Conservation (phyloP, 495 filamentous ascomycete species). For the Hypoxylon lienhwacheense region DNA sequence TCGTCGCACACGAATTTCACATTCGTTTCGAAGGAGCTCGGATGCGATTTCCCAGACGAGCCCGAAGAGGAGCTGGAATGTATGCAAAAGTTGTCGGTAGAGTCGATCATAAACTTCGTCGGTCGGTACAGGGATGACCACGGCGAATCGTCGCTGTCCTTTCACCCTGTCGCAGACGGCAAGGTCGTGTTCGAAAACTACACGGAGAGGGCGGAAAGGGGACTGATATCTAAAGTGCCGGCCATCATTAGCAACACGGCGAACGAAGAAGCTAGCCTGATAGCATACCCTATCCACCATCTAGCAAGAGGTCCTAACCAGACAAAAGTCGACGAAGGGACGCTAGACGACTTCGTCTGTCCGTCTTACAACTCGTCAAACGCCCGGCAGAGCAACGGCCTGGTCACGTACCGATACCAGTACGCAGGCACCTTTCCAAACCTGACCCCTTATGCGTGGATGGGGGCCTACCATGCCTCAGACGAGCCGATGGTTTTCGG, state of each 20-base stretch:
- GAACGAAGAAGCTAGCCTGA: constrained; percentile 46
- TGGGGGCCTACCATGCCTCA: constrained; percentile 56
- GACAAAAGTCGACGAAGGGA: constrained; percentile 38
- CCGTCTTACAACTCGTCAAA: constrained; percentile 43
- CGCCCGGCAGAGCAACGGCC: constrained; percentile 19
- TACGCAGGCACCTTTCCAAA: constrained; percentile 54
- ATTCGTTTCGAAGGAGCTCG: constrained; percentile 44
- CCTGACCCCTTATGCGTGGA: constrained; percentile 46
- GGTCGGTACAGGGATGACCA: constrained; percentile 44
- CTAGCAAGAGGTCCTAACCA: constrained; percentile 40
- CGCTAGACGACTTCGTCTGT: constrained; percentile 40
- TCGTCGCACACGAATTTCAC: constrained; percentile 47
- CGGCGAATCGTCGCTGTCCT: constrained; percentile 41
- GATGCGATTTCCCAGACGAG: constrained; percentile 44
- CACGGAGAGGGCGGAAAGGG: constrained; percentile 35
- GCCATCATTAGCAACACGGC: constrained; percentile 47
- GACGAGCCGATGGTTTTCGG: constrained; percentile 54
- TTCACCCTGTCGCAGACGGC: constrained; percentile 48
- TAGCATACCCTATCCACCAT: constrained; percentile 39
- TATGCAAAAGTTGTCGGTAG: constrained; percentile 46
- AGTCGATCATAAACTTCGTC: constrained; percentile 44
- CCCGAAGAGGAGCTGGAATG: constrained; percentile 44
- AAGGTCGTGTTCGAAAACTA: constrained; percentile 50
- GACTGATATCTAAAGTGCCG: constrained; percentile 37
- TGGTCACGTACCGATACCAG: constrained; percentile 55